phyloP scores from a whole-genome alignment of 345 rosid species.

The Schrenkiella parvula region DNA sequence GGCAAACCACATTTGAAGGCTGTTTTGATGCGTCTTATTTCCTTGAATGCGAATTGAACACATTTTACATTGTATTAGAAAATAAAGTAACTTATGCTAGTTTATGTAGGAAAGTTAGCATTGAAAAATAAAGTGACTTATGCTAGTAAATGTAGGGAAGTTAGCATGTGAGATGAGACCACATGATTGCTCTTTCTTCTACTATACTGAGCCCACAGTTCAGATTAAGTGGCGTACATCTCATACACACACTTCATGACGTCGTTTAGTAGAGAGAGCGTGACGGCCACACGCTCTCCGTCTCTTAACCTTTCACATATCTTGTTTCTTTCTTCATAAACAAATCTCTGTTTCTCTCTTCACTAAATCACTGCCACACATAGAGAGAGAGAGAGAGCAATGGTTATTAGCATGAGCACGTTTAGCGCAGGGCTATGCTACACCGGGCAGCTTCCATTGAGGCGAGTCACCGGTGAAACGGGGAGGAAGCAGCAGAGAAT shows the following conservation, averaged over 20 bases:
- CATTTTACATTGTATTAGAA: too few species aligned
- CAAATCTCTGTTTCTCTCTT: slow-evolving; percentile 1
- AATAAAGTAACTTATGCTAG: too few species aligned
- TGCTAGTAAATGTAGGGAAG: neutral
- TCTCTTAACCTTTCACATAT: slow-evolving; percentile 15
- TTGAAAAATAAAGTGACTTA: too few species aligned
- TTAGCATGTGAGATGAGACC: neutral
- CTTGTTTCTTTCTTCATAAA: neutral
- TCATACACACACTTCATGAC: neutral
- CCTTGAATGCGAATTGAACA: too few species aligned
- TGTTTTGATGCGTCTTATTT: too few species aligned
- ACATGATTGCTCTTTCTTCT: neutral
- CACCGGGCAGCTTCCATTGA: slow-evolving; percentile 27
- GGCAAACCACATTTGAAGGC: too few species aligned
- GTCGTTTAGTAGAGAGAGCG: slow-evolving; percentile 26
- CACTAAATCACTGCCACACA: slow-evolving; percentile 10
- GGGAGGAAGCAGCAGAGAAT: slow-evolving; percentile 31
- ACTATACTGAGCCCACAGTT: neutral
- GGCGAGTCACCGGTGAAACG: slow-evolving; percentile 7
- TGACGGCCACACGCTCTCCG: slow-evolving; percentile 53
- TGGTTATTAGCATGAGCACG: slow-evolving; percentile 37
- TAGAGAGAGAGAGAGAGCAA: neutral
- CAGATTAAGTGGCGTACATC: slow-evolving; percentile 9
- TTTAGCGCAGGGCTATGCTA: slow-evolving; percentile 27
- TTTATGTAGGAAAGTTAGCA: too few species aligned